Conservation (phyloP, 164 flowering plant species). For the Dillenia suffruticosa region DNA sequence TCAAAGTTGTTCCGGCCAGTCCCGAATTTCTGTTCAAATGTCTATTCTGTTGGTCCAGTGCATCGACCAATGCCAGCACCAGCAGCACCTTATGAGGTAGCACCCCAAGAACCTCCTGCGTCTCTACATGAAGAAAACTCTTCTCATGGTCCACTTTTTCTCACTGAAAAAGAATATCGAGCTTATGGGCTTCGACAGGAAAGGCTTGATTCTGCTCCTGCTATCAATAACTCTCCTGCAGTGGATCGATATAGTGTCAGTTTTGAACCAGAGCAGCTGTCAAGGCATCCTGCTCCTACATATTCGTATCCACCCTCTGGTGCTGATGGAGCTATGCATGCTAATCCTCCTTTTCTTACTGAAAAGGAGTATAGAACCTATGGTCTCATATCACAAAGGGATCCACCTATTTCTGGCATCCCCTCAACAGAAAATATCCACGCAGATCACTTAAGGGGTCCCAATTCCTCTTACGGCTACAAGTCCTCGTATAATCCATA, state of each 20-base stretch:
- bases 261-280: constrained; percentile 3
- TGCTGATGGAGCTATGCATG: background rate
- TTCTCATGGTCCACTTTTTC: constrained; percentile 24
- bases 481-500: constrained; percentile 27
- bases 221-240: constrained; percentile 5
- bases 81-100: constrained; percentile 10
- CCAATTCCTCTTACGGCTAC: constrained; percentile 17
- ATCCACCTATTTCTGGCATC: background rate
- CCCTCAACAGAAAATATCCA: constrained; percentile 7
- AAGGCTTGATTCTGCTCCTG: constrained; percentile 14
- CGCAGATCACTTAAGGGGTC: constrained; percentile 11
- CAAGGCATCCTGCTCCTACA: constrained; percentile 1
- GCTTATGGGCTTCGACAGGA: constrained; percentile 28
- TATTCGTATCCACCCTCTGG: background rate
- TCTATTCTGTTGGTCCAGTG: constrained; percentile 11
- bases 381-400: constrained; percentile 12
- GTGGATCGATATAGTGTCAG: constrained; percentile 2
- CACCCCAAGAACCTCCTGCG: constrained; percentile 13
- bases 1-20: constrained; percentile 45
- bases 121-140: constrained; percentile 13
- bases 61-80: constrained; percentile 6
- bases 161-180: constrained; percentile 32
- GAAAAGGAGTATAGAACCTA: constrained; percentile 20
- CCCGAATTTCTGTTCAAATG: constrained; percentile 23
- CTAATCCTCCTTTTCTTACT: constrained; percentile 15